Conservation (phyloP, 805 yeast genomes). For the Myxozyma vanderwaltii region DNA sequence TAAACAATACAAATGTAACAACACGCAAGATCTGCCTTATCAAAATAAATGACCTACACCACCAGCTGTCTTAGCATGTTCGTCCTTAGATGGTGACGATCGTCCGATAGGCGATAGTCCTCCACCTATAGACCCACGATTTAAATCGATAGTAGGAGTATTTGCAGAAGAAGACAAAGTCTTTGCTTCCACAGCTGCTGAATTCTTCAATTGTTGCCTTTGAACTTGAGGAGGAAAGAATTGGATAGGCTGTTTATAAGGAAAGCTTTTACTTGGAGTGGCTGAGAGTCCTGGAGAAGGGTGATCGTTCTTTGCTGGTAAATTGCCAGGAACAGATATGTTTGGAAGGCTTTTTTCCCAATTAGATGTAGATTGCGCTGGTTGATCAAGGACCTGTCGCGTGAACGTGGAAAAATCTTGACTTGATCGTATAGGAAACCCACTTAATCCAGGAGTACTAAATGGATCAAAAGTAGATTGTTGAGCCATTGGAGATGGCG, state of each 20-base stretch:
- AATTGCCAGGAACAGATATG: not conserved
- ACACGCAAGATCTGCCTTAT: not conserved
- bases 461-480: constrained; percentile 1
- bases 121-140: not conserved
- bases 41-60: constrained; percentile 9
- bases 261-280: not conserved
- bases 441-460: not conserved
- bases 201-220: not conserved
- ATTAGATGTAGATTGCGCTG: not conserved
- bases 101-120: constrained; percentile 1
- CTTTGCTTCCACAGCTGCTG: not conserved
- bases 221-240: constrained; percentile 13
- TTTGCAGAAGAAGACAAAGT: not conserved
- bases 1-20: too few species aligned
- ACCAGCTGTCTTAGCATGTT: not conserved
- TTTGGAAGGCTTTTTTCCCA: not conserved
- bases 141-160: not conserved
- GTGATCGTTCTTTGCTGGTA: not conserved
- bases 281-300: not conserved
- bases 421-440: not conserved
- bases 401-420: not conserved
- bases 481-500: not conserved
- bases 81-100: not conserved
- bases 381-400: not conserved
- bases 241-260: not conserved